Evolutionary conservation across 345 rosid genomes (phyloP).

Genomic region (Balakata baccata): DNA sequence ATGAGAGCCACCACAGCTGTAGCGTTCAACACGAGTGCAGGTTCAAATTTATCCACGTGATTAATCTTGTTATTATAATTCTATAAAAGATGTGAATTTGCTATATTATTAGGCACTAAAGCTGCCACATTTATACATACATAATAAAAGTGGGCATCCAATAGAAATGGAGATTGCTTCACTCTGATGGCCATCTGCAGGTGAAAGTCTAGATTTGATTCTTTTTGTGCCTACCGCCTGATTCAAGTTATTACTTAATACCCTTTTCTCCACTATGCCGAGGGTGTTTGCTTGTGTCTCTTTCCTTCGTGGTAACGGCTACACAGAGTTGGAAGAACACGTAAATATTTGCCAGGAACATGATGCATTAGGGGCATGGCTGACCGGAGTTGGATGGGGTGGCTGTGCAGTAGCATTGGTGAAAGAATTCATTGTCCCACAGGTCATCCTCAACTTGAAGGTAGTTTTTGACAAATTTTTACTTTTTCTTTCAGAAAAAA

Average conservation of each 20-base stretch:
- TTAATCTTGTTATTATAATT: too few relatives aligned
- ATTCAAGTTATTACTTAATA: too few relatives aligned
- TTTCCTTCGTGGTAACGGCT: conserved; percentile 36
- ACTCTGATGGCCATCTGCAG: too few relatives aligned
- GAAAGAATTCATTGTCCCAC: conserved; percentile 69
- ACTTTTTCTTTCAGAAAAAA: too few relatives aligned
- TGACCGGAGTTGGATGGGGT: conserved; percentile 99
- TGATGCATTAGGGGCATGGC: conserved; percentile 90
- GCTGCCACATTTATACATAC: too few relatives aligned
- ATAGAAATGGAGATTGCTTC: too few relatives aligned
- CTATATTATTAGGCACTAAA: too few relatives aligned
- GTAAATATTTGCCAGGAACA: conserved; percentile 61
- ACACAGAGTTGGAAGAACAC: conserved; percentile 93
- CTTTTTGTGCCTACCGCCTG: too few relatives aligned
- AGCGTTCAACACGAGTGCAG: conserved; percentile 93
- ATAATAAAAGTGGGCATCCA: too few relatives aligned
- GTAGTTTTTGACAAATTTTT: conserved; percentile 25
- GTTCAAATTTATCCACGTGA: conserved; percentile 29
- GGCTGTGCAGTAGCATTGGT: conserved; percentile 94
- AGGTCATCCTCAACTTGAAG: conserved; percentile 79
- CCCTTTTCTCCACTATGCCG: background rate
- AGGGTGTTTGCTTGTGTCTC: background rate
- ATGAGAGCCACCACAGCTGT: conserved; percentile 90
- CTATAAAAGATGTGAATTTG: too few relatives aligned
- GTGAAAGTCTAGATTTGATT: too few relatives aligned